Evolutionary conservation across 2,329 filamentous ascomycete genomes (phyloP), one percentile per base, ranked within the genome.

Genomic region (Ceratocystis eucalypticola): DNA sequence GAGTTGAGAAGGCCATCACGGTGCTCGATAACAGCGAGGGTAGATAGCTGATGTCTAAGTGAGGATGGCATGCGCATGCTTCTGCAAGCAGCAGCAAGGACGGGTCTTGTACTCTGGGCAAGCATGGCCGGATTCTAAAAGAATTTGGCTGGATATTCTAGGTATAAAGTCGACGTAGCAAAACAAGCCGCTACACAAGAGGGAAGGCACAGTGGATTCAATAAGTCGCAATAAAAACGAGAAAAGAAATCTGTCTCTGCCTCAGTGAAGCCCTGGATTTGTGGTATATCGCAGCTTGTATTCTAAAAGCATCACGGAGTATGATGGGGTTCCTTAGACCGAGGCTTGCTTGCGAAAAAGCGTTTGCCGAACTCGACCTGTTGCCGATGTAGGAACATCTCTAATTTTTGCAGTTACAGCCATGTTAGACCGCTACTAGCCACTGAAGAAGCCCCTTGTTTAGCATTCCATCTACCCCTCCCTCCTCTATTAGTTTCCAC

Each of bases 1-100:
- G 82, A 77, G 74, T 90, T 91, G 70, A 99, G 83, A 77, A 91
- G 87, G 69, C 94, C 94, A 72, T 96, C 88, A 72, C 87, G 86
- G 77, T 97, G 94, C 78, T 99, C 94, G 69, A 99, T 84, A 65
- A 99, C 80, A 59, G 93, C 93, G 66, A 99, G 83, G 45, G 92
- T 94, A 63, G 92, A 96, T 68, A 95, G 82, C 69, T 41, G 62
- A n/a, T 68, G 61, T 61, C 53, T 48, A 6, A 66, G 57, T 17
- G 30, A 64, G 17, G 64, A 64, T 8, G 28, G 20, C 64, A 61
- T 30, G 61, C 64, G 67, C 50, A 68, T 30, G 25, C 59, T 66
- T 63, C 53, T 61, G 17, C 48, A 8, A 10, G 67, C 64, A 33
- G 67, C 55, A 17, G 61, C 30, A 48, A 68, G 25, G 61, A 64